Evolutionary conservation across 1,139 yeast species (phyloP).

Genomic region (Sugiyamaella grinbergsii): DNA sequence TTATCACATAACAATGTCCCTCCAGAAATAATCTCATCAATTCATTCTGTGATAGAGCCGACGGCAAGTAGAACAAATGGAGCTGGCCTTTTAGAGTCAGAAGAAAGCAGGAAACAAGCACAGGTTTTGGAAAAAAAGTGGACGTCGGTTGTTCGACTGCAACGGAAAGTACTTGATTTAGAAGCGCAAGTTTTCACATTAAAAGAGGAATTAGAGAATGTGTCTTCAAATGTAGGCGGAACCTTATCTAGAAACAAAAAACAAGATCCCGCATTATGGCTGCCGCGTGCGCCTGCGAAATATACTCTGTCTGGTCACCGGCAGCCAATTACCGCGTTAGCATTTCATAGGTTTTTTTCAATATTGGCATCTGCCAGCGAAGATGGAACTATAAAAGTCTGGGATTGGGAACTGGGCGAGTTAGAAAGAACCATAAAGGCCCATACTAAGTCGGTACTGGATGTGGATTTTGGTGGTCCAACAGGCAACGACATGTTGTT

Average conservation of each 20-base stretch:
- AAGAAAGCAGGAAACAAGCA: slow-evolving; percentile 24
- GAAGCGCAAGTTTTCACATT: slow-evolving; percentile 48
- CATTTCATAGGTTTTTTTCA: slow-evolving; percentile 75
- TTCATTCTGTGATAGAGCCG: slow-evolving; percentile 7
- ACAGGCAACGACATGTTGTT: slow-evolving; percentile 40
- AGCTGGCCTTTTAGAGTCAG: slow-evolving; percentile 3
- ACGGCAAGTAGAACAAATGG: background rate
- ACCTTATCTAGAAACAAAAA: slow-evolving; percentile 29
- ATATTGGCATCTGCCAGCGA: slow-evolving; percentile 66
- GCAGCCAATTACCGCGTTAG: slow-evolving; percentile 61
- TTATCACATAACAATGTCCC: slow-evolving; percentile 31
- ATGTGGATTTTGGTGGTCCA: slow-evolving; percentile 55
- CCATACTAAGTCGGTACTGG: slow-evolving; percentile 72
- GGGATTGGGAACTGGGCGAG: slow-evolving; percentile 73
- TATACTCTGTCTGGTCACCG: slow-evolving; percentile 56
- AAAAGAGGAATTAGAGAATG: slow-evolving; percentile 49
- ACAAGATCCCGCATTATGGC: slow-evolving; percentile 56
- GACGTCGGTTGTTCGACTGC: slow-evolving; percentile 82
- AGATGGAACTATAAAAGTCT: slow-evolving; percentile 72
- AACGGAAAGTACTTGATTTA: slow-evolving; percentile 66
- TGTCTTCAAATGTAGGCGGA: slow-evolving; percentile 2
- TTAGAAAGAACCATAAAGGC: slow-evolving; percentile 72
- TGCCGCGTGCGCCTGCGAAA: slow-evolving; percentile 60
- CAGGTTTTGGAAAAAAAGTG: slow-evolving; percentile 75
- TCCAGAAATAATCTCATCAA: slow-evolving; percentile 17